These are phyloP conservation scores for Coniochaeta sp. DNA, from an alignment of 2,329 filamentous ascomycete genomes.

Conservation along the genomic window DNA sequence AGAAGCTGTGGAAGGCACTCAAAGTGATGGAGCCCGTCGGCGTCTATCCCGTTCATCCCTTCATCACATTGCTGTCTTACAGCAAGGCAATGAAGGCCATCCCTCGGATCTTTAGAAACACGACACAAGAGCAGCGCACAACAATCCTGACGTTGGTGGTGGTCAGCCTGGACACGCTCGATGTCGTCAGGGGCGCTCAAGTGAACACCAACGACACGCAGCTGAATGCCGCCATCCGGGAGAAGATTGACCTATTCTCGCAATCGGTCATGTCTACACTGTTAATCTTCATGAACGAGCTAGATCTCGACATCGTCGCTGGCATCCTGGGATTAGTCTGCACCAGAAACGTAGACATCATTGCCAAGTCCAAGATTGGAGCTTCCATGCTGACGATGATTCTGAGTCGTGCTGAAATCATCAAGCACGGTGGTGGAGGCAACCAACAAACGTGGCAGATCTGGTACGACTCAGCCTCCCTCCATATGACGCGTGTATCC, in stretches of 20 bases:
- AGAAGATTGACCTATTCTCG: slow-evolving; percentile 89
- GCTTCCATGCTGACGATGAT: slow-evolving; percentile 89
- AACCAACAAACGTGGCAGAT: slow-evolving; percentile 70
- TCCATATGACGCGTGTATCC: not conserved
- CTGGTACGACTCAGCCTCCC: slow-evolving; percentile 48
- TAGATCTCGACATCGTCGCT: slow-evolving; percentile 82
- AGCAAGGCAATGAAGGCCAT: slow-evolving; percentile 95
- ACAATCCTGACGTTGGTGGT: slow-evolving; percentile 95
- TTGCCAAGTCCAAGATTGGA: slow-evolving; percentile 81
- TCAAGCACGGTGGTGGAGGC: slow-evolving; percentile 71
- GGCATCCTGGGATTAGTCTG: slow-evolving; percentile 82
- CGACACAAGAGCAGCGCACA: slow-evolving; percentile 85
- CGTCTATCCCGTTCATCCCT: slow-evolving; percentile 73
- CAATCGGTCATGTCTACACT: slow-evolving; percentile 83
- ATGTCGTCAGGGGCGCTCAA: slow-evolving; percentile 78
- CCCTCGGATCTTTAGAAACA: slow-evolving; percentile 88
- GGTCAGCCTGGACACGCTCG: slow-evolving; percentile 84
- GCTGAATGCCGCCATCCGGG: slow-evolving; percentile 70
- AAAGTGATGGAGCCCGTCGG: slow-evolving; percentile 92
- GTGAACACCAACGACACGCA: slow-evolving; percentile 64
- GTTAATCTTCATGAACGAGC: slow-evolving; percentile 85
- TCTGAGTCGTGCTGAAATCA: slow-evolving; percentile 84
- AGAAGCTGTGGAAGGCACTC: slow-evolving; percentile 74
- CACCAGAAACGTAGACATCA: slow-evolving; percentile 74
- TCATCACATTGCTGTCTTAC: slow-evolving; percentile 92